Evolutionary conservation across 257 asterid genomes (phyloP), one percentile per base, ranked within the genome.

Genomic region (Schizonepeta tenuifolia): DNA sequence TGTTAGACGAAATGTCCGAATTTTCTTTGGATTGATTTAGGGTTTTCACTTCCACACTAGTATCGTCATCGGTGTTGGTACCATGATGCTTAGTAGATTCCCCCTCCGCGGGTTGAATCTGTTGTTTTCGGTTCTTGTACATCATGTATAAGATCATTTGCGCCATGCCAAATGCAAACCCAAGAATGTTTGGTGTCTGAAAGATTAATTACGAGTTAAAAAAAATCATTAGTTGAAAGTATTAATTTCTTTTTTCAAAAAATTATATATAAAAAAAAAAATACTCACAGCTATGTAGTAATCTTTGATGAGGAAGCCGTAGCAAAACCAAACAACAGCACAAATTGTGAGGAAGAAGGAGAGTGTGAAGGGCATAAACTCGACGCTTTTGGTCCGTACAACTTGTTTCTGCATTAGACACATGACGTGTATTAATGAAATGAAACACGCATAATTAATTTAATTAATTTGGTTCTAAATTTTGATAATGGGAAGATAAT

Each of bases 251-350:
- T 13, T 13, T 12, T 9, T 11, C 14, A 10, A 40, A 10, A 40
- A 40, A 40, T 7, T 1, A 38, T n/a, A n/a, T n/a, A n/a, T n/a
- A 40, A 40, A 9, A 4, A 13, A 0, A 13, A 44, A 12, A 4
- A 0, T 9, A 81, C 98, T 86, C 68, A 93, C 98, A 5, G 97
- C 96, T 5, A 93, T 78, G 76, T 77, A 93, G 75, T 64, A 89
- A 74, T 93, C 98, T 7, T 59, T 62, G 59, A 87, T 86, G 50
- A 89, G 61, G 18, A 86, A 70, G 15, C 98, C 98, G 28, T 90
- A 93, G 75, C 85, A 83, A 77, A 93, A 88, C 97, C 97, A 90
- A 54, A 89, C 83, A n/a, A 89, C 74, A 0, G 96, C 91, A 24
- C 95, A 86, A 0, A 89, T 21, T 1, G 98, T 89, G 75, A 93